Evolutionary conservation across 1,139 yeast genomes (phyloP), one percentile per base, ranked within the genome.

Genomic region (Taiozyma onychis): DNA sequence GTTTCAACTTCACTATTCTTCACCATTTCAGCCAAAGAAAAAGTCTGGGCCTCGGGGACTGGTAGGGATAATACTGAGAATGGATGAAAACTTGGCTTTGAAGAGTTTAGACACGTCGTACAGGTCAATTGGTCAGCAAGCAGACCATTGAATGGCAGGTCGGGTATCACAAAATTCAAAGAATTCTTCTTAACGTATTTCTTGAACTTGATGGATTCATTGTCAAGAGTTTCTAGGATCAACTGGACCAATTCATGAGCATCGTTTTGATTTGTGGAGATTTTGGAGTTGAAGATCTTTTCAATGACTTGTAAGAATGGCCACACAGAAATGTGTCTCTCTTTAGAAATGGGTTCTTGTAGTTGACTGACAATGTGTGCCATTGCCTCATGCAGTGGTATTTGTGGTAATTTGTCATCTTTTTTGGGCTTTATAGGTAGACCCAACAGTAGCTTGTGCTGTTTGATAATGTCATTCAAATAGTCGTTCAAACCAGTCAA

Each of bases 211-310:
- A 72, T 64, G 57, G 80, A 76, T 63, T 91, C 97, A 53, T 75
- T 78, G 51, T 86, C 85, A 50, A 91, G 71, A 0, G 95, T 85
- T 61, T 91, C 96, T 44, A 90, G 71, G 39, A 91, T 75, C 50
- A 88, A 67, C 62, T 88, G 96, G 34, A 93, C 78, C 54, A 93
- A 74, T 62, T 93, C 99, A 59, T 93, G 98, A 0, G 98, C 97
- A 69, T 91, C 98, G 60, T 91, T 96, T 67, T 93, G 99, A 43
- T 81, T 80, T 35, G 90, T 72, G 2, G 96, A 84, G 34, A 93
- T 84, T 57, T 80, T 81, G 7, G 91, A 84, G 52, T 82, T 78
- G 69, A 85, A 87, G n/a, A 87, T 83, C n/a, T 68, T 67, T 63
- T 91, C 98, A 51, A 91, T 68, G 13, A 81, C 82, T 50, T 78